Percentiles rank a stretch among this genome's conserved stretches.
phyloP scores from a whole-genome alignment of 202 grass and related monocot genomes.

The Tripidium arundinaceum region DNA sequence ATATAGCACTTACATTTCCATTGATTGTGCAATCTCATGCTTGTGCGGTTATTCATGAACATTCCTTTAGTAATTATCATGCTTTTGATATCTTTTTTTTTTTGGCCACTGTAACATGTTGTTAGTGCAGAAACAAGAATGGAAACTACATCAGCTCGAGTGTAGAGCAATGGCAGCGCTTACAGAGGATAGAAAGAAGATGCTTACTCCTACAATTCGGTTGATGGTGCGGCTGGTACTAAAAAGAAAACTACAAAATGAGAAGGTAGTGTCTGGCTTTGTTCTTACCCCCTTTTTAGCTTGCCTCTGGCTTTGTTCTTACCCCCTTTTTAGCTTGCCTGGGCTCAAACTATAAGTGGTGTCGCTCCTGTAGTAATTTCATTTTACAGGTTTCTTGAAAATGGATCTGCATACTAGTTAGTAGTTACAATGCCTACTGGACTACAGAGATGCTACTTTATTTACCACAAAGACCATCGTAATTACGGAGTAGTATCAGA shows the following conservation, averaged over 20 bases:
- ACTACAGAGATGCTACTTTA: background rate
- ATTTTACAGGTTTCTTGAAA: background rate
- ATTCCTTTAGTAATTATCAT: background rate
- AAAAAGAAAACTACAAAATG: slow-evolving; percentile 57
- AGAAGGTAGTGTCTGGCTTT: slow-evolving; percentile 43
- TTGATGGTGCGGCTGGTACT: slow-evolving; percentile 69
- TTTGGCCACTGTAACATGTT: background rate
- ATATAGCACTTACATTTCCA: background rate
- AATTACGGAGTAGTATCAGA: background rate
- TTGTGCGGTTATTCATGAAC: background rate
- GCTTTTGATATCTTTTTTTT: background rate
- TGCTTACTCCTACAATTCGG: slow-evolving; percentile 71
- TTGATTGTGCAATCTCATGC: background rate
- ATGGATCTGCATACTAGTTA: background rate
- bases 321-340: background rate
- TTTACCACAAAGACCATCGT: background rate
- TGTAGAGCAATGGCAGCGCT: slow-evolving; percentile 55
- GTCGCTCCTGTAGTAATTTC: background rate
- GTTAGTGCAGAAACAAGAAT: slow-evolving; percentile 61
- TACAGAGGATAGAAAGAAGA: slow-evolving; percentile 66
- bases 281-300: background rate
- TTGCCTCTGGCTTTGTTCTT: background rate
- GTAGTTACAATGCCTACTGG: background rate
- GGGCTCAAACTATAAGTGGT: background rate
- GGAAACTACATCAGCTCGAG: slow-evolving; percentile 82